Conservation (phyloP, 73 alveolate species). For the Blepharisma stoltei region DNA sequence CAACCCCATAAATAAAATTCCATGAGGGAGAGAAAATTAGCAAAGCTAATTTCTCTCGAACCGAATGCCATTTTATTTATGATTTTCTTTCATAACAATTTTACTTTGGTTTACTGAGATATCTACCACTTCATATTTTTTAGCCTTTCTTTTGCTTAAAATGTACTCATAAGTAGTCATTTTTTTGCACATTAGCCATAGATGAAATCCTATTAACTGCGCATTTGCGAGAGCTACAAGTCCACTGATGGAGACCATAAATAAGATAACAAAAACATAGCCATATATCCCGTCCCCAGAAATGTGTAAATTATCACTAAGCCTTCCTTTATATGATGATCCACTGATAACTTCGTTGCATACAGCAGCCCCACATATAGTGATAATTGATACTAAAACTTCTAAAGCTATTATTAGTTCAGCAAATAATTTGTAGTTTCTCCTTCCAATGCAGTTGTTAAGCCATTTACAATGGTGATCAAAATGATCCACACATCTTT, state of each 20-base stretch:
- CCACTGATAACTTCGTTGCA: background rate
- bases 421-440: constrained; percentile 34
- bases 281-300: background rate
- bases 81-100: background rate
- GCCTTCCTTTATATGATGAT: background rate
- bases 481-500: constrained; percentile 73
- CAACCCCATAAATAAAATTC: too few species aligned
- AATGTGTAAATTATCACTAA: background rate
- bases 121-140: background rate
- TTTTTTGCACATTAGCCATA: constrained; percentile 2
- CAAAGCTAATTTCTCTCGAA: too few species aligned
- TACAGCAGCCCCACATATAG: background rate
- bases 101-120: too few species aligned
- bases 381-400: background rate
- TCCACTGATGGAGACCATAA: background rate
- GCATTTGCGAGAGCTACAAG: constrained; percentile 4
- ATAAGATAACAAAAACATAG: background rate
- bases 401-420: background rate
- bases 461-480: constrained; percentile 91
- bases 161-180: constrained; percentile 33
- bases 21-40: too few species aligned
- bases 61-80: too few species aligned
- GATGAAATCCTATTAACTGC: constrained; percentile 25
- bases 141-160: background rate
- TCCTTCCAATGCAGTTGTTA: constrained; percentile 78